Percentiles rank a stretch among this genome's conserved stretches.
phyloP scores from a whole-genome alignment of 2,329 filamentous ascomycete species.

The Fusarium penzigii region DNA sequence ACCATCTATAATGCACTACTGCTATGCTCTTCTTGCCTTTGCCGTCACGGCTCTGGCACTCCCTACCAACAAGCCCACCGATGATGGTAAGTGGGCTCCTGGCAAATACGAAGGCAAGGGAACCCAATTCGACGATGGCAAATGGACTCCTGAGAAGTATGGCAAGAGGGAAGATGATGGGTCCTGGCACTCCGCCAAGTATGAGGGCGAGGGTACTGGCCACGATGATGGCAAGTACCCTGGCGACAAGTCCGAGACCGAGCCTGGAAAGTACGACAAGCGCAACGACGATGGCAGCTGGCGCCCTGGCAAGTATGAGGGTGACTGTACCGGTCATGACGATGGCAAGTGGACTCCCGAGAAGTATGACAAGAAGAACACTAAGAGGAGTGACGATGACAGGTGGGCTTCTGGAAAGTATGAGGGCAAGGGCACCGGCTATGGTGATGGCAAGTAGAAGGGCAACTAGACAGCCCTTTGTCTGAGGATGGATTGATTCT shows the following conservation, averaged over 20 bases:
- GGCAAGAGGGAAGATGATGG: not conserved
- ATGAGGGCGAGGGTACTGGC: not conserved
- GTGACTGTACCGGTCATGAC: constrained; percentile 4
- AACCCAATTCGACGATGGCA: constrained; percentile 2
- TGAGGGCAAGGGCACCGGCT: not conserved
- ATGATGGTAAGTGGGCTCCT: constrained; percentile 7
- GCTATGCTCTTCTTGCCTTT: constrained; percentile 22
- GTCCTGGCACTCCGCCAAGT: not conserved
- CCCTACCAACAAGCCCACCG: constrained; percentile 16
- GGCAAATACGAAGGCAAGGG: constrained; percentile 3
- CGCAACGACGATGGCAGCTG: constrained; percentile 7
- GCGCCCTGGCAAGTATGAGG: constrained; percentile 16
- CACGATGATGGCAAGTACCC: constrained; percentile 2
- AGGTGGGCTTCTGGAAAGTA: constrained; percentile 2
- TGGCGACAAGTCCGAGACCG: not conserved
- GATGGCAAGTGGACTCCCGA: constrained; percentile 7
- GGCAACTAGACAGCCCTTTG: too few species aligned
- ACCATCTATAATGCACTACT: constrained; percentile 20
- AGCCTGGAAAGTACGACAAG: constrained; percentile 1
- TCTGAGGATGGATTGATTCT: too few species aligned
- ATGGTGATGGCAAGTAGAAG: constrained; percentile 9
- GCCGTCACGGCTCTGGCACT: constrained; percentile 24
- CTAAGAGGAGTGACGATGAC: constrained; percentile 2
- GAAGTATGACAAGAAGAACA: constrained; percentile 2
- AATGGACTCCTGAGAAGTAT: constrained; percentile 11